Evolutionary conservation across 257 asterid genomes (phyloP), one percentile per base, ranked within the genome.

Genomic region (Nicotiana noctiflora): DNA sequence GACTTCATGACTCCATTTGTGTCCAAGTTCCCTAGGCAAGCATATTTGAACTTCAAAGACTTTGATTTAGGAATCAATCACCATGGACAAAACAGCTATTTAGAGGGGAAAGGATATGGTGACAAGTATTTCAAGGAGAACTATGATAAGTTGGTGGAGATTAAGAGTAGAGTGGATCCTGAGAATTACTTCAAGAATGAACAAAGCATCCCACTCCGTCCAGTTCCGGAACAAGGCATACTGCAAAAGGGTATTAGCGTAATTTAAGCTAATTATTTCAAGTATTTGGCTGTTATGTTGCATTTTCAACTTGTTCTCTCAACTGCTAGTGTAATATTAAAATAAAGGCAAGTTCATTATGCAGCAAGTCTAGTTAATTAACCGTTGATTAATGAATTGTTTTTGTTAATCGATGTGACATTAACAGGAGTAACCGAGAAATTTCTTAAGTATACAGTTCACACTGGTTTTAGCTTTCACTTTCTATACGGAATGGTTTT

Each of bases 31-130:
- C 97, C 97, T 1, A 87, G 97, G 23, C 86, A 87, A n/a, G 91
- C 97, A 1, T 92, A 85, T 62, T 72, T 90, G 37, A 92, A 92
- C 37, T 90, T 87, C 86, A 84, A 92, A 62, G 97, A 90, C 31
- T 34, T 87, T 72, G 97, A 92, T 82, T 86, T 92, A 3, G 94
- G 97, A 27, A 82, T 85, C 3, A 89, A 88, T 59, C 82, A 86
- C 77, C 77, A 81, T 44, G 86, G 90, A 32, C 68, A 65, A 9
- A 80, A 78, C 79, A 86, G 88, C 27, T 90, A 85, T 79, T 23
- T 4, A 0, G 66, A 91, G 34, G 96, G 88, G 2, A 59, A 83
- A 27, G 83, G 81, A 0, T 91, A 85, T 56, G 96, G 96, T 56
- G 63, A 8, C 6, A 90, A 87, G 70, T 91, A 91, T 83, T 91